Conservation (phyloP, 179 eudicot species). For the Silene vulgaris region DNA sequence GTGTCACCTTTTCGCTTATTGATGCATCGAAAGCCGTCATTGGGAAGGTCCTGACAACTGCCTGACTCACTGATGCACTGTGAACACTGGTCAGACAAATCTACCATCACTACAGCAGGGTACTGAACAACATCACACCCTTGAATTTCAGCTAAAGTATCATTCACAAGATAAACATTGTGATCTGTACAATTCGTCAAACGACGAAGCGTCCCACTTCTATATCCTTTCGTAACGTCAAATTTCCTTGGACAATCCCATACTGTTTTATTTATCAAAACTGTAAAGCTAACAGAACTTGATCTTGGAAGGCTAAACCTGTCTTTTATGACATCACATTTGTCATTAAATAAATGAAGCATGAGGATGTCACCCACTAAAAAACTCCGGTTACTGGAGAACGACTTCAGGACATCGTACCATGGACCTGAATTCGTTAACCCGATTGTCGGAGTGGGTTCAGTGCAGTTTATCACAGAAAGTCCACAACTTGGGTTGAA, state of each 20-base stretch:
- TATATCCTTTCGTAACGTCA: not conserved
- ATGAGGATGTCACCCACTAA: constrained; percentile 13
- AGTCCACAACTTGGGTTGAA: constrained; percentile 28
- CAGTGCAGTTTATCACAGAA: constrained; percentile 30
- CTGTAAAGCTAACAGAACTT: constrained; percentile 3
- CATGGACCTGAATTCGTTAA: constrained; percentile 16
- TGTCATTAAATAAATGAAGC: not conserved
- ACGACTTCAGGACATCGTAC: constrained; percentile 15
- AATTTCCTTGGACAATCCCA: constrained; percentile 15
- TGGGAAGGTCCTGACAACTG: constrained; percentile 18
- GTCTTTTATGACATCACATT: constrained; percentile 11
- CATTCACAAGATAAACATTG: constrained; percentile 10
- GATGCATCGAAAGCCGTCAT: constrained; percentile 25
- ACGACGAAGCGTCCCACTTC: not conserved
- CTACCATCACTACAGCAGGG: constrained; percentile 18
- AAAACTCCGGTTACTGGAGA: constrained; percentile 23
- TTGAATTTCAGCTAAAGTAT: not conserved
- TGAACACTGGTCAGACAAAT: constrained; percentile 25
- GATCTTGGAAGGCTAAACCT: constrained; percentile 19
- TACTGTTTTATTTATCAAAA: constrained; percentile 8
- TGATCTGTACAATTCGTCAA: constrained; percentile 10
- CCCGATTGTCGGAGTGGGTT: constrained; percentile 17
- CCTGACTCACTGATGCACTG: constrained; percentile 23
- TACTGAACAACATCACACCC: constrained; percentile 15
- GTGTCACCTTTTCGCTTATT: constrained; percentile 28